Percentiles rank a stretch among this genome's conserved stretches.
phyloP scores from a whole-genome alignment of 2,329 filamentous ascomycete species.

The Pyrenophora teres region DNA sequence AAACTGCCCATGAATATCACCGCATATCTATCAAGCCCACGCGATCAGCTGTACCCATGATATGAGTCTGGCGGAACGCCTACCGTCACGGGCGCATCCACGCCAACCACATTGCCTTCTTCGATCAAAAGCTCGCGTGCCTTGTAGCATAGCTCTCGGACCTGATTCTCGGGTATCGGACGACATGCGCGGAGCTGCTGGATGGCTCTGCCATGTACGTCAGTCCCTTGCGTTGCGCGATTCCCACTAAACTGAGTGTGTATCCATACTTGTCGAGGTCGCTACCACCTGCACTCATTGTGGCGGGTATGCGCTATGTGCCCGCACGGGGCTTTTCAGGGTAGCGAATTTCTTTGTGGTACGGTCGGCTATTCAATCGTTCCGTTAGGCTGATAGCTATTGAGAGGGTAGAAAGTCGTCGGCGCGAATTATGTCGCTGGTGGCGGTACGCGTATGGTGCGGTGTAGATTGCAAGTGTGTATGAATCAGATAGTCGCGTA shows the following conservation, averaged over 20 bases:
- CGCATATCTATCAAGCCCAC: slow-evolving; percentile 58
- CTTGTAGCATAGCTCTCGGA: slow-evolving; percentile 96
- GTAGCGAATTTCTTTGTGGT: not conserved
- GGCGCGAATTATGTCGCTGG: slow-evolving; percentile 11
- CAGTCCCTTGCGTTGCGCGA: slow-evolving; percentile 9
- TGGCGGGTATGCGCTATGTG: slow-evolving; percentile 20
- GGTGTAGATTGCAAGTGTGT: not conserved
- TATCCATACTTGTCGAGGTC: slow-evolving; percentile 82
- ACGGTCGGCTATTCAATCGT: slow-evolving; percentile 1
- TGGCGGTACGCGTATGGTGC: slow-evolving; percentile 11
- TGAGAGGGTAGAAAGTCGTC: slow-evolving; percentile 1
- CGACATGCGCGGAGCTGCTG: slow-evolving; percentile 93
- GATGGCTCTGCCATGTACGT: slow-evolving; percentile 70
- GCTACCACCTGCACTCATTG: slow-evolving; percentile 67
- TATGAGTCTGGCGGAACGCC: slow-evolving; percentile 20
- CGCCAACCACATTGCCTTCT: slow-evolving; percentile 95
- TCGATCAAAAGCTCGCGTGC: slow-evolving; percentile 94
- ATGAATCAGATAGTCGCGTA: not conserved
- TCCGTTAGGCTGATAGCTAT: slow-evolving; percentile 1
- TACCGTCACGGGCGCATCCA: slow-evolving; percentile 92
- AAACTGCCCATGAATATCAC: slow-evolving; percentile 96
- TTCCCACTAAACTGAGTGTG: slow-evolving; percentile 12
- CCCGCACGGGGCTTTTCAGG: slow-evolving; percentile 16
- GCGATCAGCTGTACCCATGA: slow-evolving; percentile 7
- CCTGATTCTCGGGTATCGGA: slow-evolving; percentile 92